Conservation (phyloP, 1,284 basidiomycete species). For the Apiotrichum sp. region DNA sequence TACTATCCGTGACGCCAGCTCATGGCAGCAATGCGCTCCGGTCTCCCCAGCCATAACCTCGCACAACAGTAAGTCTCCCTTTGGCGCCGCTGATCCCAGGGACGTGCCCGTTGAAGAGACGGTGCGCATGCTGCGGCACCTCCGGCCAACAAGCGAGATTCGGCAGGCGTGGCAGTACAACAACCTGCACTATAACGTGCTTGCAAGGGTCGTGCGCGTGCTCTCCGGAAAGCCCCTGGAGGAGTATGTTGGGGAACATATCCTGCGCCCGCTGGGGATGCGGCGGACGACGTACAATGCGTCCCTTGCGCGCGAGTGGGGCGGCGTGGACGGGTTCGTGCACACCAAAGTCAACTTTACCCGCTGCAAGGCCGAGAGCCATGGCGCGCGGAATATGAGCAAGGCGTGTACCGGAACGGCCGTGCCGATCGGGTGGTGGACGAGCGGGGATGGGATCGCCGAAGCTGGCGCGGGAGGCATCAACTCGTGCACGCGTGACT, state of each 20-base stretch:
- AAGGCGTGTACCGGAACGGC: not conserved
- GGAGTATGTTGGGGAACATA: constrained; percentile 23
- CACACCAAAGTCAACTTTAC: constrained; percentile 7
- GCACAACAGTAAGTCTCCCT: not conserved
- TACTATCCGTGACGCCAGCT: not conserved
- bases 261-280: constrained; percentile 36
- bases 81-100: too few relatives aligned
- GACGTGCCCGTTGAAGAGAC: constrained; percentile 1
- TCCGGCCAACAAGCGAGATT: constrained; percentile 28
- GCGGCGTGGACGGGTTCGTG: constrained; percentile 15
- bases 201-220: constrained; percentile 22
- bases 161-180: constrained; percentile 35
- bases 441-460: constrained; percentile 11
- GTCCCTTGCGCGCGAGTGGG: constrained; percentile 9
- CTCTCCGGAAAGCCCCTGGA: constrained; percentile 23
- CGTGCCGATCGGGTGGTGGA: constrained; percentile 22
- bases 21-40: constrained; percentile 27
- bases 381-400: constrained; percentile 5
- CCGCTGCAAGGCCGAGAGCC: constrained; percentile 6
- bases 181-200: constrained; percentile 29
- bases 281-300: constrained; percentile 22
- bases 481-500: constrained; percentile 20
- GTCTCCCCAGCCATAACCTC: constrained; percentile 31
- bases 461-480: constrained; percentile 30
- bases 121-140: constrained; percentile 21